Evolutionary conservation across 2,329 filamentous ascomycete species (phyloP).

Genomic region (Aureobasidium subglaciale): DNA sequence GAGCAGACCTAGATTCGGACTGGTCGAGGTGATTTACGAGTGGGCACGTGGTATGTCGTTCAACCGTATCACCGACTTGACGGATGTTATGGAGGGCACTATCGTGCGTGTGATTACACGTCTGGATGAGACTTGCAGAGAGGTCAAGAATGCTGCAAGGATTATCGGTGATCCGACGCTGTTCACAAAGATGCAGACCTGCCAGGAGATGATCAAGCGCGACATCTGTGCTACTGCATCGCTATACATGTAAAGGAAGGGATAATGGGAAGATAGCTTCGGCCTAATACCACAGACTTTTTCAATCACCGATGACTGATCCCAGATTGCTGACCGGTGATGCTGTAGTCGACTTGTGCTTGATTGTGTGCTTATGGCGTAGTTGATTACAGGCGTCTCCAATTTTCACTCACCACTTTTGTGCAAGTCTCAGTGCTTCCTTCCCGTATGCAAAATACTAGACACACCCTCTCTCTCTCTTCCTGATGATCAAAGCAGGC

Average conservation of each 20-base stretch:
- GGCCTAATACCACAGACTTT: no score
- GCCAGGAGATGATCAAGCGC: slow-evolving; percentile 95
- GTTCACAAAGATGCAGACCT: slow-evolving; percentile 93
- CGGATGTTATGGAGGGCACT: slow-evolving; percentile 92
- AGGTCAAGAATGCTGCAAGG: slow-evolving; percentile 93
- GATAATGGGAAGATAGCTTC: no score
- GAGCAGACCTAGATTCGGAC: slow-evolving; percentile 76
- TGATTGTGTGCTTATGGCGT: no score
- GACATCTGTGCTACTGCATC: slow-evolving; percentile 88
- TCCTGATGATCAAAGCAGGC: no score
- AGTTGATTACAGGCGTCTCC: no score
- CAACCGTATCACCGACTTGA: slow-evolving; percentile 92
- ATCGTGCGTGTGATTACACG: slow-evolving; percentile 93
- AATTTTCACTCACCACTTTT: no score
- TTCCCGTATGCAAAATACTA: no score
- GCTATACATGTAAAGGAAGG: slow-evolving; percentile 76
- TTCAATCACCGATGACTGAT: no score
- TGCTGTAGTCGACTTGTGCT: no score
- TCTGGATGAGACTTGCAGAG: slow-evolving; percentile 89
- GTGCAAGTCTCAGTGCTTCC: no score
- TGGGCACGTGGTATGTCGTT: slow-evolving; percentile 98
- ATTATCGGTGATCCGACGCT: slow-evolving; percentile 91
- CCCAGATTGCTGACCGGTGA: no score
- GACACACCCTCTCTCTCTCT: no score
- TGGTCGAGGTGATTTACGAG: slow-evolving; percentile 97